These are phyloP conservation scores for Diaporthe ampelina DNA, from an alignment of 2,329 filamentous ascomycete genomes.

Conservation along the genomic window DNA sequence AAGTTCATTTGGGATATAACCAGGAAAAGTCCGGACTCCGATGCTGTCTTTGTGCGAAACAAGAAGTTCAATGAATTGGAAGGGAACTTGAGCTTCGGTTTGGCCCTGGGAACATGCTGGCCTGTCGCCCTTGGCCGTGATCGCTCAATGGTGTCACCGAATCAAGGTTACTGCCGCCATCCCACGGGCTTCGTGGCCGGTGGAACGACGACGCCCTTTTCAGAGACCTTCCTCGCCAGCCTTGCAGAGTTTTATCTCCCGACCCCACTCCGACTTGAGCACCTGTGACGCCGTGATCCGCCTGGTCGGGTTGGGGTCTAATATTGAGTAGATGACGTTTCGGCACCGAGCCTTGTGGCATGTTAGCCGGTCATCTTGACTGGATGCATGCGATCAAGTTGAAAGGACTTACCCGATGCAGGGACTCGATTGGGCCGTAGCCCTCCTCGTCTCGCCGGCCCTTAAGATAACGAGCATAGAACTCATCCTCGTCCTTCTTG, in stretches of 20 bases:
- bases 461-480: constrained; percentile 94
- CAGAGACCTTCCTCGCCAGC: constrained; percentile 95
- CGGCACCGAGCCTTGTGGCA: constrained; percentile 85
- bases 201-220: constrained; percentile 49
- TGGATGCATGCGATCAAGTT: not conserved
- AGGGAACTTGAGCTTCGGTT: constrained; percentile 33
- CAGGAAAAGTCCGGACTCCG: constrained; percentile 37
- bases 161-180: constrained; percentile 42
- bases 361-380: constrained; percentile 20
- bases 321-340: constrained; percentile 98
- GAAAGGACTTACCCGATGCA: constrained; percentile 83
- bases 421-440: constrained; percentile 94
- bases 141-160: constrained; percentile 40
- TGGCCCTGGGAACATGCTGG: constrained; percentile 34
- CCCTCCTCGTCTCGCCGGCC: constrained; percentile 94
- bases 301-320: constrained; percentile 92
- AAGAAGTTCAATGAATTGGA: constrained; percentile 32
- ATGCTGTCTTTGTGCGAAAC: constrained; percentile 39
- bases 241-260: constrained; percentile 97
- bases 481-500: constrained; percentile 96
- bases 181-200: constrained; percentile 36
- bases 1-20: constrained; percentile 38
- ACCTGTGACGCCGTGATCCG: constrained; percentile 97
- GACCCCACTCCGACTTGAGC: constrained; percentile 98
- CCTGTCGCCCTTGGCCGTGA: constrained; percentile 31